Conservation (phyloP, 1,284 basidiomycete species). For the Cryptococcus floricola region DNA sequence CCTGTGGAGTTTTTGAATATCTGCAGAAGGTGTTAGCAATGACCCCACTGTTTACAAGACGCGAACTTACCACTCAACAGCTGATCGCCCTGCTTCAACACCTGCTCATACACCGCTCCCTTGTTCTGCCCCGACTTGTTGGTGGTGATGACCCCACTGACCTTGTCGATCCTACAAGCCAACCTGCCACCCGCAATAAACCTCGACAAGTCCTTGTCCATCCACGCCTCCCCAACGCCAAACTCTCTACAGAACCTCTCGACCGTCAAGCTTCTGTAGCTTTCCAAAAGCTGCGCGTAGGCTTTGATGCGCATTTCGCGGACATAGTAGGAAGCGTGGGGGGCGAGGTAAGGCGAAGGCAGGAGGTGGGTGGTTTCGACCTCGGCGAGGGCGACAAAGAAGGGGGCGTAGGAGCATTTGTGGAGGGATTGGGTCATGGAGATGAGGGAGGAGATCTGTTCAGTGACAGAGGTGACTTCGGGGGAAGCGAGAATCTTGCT, state of each 20-base stretch:
- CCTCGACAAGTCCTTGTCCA: constrained; percentile 86
- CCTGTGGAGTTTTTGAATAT: constrained; percentile 48
- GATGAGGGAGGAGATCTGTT: constrained; percentile 53
- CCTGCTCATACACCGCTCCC: constrained; percentile 84
- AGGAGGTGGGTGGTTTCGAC: constrained; percentile 84
- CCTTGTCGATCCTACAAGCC: constrained; percentile 90
- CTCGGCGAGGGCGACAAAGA: constrained; percentile 84
- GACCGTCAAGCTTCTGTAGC: constrained; percentile 83
- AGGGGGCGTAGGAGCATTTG: constrained; percentile 89
- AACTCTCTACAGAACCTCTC: constrained; percentile 83
- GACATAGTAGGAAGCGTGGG: constrained; percentile 85
- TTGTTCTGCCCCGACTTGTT: constrained; percentile 70
- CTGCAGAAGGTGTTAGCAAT: constrained; percentile 17
- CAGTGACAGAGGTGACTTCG: constrained; percentile 53
- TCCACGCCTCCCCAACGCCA: constrained; percentile 81
- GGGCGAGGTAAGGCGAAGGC: constrained; percentile 77
- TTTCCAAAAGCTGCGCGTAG: constrained; percentile 86
- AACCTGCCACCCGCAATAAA: constrained; percentile 90
- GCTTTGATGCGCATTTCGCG: constrained; percentile 96
- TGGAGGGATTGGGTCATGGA: constrained; percentile 62
- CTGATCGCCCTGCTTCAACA: constrained; percentile 84
- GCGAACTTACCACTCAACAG: constrained; percentile 60
- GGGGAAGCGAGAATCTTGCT: constrained; percentile 56
- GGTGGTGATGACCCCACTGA: constrained; percentile 90
- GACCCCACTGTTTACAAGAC: neutral